Base-by-base conservation (phyloP, 768 basidiomycete genomes). In the Rhizopogon vulgaris region DNA sequence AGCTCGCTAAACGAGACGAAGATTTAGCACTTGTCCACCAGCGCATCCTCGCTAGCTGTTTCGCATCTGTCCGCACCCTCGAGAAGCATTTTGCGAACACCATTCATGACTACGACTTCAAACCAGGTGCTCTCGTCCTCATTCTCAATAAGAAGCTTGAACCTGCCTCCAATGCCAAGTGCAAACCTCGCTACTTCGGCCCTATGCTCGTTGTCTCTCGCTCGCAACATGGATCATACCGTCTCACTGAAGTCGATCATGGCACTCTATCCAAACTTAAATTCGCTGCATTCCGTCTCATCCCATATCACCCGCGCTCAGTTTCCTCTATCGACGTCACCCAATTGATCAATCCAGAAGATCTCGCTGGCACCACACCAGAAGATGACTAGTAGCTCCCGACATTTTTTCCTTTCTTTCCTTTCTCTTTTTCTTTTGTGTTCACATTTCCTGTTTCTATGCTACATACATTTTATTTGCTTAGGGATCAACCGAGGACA, bases 141-240 rank as follows among this genome's bases (percentile, higher is more conserved):
- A 52, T 69, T 1, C 55, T 64, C 5, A 67, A 69, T 51, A 63
- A 57, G 10, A 49, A 54, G 3, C 54, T 66, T 24, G 64, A 68
- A 7, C 46, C 61, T 0, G 61, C 63, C 0, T 54, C 58, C 0
- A 41, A 60, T 14, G 27, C 22, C 6, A 47, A 47, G 28, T 47
- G 45, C 45, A 47, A 32, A 18, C 45, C 45, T 2, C 28, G 28
- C 6, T 28, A 28, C 8, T 28, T 28, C 1, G 28, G 28, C 8
- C 28, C 28, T 1, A 28, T 28, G 28, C 8, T 28, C 9, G 28
- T 28, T 9, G 2, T 28, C 1, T 28, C 28, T 2, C 28, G 28
- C 7, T 28, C 28, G 9, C 28, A 2, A 7, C 6, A 28, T 1
- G 8, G 28, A 5, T 28, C 28, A 0, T 28, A 28, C 8, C 8